Conservation (phyloP, 2,329 filamentous ascomycete species). For the Claviceps maximensis region DNA sequence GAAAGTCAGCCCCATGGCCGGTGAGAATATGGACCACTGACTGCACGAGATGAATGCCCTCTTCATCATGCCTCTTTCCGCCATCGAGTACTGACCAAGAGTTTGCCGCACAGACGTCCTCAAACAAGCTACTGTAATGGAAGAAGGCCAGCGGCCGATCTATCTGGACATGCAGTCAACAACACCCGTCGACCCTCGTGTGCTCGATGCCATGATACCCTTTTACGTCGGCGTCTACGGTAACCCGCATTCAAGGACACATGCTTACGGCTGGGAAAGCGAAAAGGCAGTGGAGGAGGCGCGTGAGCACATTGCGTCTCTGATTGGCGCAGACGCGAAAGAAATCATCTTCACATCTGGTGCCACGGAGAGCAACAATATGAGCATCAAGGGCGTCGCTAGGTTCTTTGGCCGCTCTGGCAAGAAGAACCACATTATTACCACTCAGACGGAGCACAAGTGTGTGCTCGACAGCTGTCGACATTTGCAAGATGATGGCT, state of each 20-base stretch:
- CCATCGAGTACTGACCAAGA: not conserved
- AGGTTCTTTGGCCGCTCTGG: slow-evolving; percentile 84
- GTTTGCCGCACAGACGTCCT: slow-evolving; percentile 47
- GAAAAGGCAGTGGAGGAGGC: slow-evolving; percentile 88
- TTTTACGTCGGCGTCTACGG: slow-evolving; percentile 89
- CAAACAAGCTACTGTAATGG: slow-evolving; percentile 85
- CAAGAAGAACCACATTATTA: slow-evolving; percentile 98
- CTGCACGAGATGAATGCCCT: not conserved
- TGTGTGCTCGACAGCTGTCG: slow-evolving; percentile 95
- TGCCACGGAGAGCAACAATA: slow-evolving; percentile 97
- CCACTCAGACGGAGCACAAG: slow-evolving; percentile 96
- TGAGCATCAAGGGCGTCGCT: slow-evolving; percentile 97
- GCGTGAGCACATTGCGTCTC: slow-evolving; percentile 64
- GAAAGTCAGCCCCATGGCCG: slow-evolving; percentile 68
- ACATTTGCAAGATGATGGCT: slow-evolving; percentile 93
- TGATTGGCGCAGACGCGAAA: slow-evolving; percentile 91
- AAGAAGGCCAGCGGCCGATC: slow-evolving; percentile 83
- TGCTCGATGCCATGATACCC: slow-evolving; percentile 92
- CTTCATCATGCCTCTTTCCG: not conserved
- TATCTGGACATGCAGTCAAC: slow-evolving; percentile 98
- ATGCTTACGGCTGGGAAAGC: slow-evolving; percentile 97
- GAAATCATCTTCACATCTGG: slow-evolving; percentile 99
- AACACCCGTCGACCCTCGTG: slow-evolving; percentile 85
- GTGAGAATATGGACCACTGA: slow-evolving; percentile 12
- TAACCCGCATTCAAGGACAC: slow-evolving; percentile 93